A percentile compares a stretch with the other conserved stretches of the same genome.
These are phyloP conservation scores for Verticillium albo-atrum DNA, from an alignment of 2,329 filamentous ascomycete genomes.

Conservation along the genomic window DNA sequence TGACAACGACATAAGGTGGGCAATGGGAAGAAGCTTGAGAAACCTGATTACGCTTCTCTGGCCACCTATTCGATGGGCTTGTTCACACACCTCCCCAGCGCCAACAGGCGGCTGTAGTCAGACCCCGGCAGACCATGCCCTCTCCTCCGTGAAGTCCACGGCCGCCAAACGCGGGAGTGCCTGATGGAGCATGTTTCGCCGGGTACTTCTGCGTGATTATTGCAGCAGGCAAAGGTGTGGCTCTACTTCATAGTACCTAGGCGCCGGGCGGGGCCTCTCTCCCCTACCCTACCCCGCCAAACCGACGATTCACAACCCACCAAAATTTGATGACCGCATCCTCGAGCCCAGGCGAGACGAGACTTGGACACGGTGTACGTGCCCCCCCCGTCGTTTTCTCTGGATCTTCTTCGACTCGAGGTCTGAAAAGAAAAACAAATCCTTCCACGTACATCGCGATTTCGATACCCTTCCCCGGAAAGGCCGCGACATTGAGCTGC, in stretches of 20 bases:
- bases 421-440: conserved; percentile 5
- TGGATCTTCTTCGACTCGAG: conserved; percentile 1
- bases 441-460: conserved; percentile 5
- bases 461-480: neutral
- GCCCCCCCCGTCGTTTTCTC: conserved; percentile 1
- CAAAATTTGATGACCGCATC: conserved; percentile 14
- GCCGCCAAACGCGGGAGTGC: neutral
- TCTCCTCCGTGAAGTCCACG: neutral
- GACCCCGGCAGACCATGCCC: neutral
- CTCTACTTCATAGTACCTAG: neutral
- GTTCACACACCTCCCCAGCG: too few relatives aligned
- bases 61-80: too few relatives aligned
- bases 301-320: conserved; percentile 12
- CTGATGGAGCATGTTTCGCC: neutral
- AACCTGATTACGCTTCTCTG: too few relatives aligned
- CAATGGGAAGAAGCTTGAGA: too few relatives aligned
- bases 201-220: neutral
- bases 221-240: neutral
- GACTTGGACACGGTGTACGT: neutral
- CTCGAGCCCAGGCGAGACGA: neutral
- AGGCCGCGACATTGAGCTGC: neutral
- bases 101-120: too few relatives aligned
- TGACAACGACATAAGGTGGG: too few relatives aligned
- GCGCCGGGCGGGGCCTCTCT: neutral
- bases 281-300: conserved; percentile 11